phyloP scores from a whole-genome alignment of 1,284 basidiomycete species.

The Heterobasidion occidentale region DNA sequence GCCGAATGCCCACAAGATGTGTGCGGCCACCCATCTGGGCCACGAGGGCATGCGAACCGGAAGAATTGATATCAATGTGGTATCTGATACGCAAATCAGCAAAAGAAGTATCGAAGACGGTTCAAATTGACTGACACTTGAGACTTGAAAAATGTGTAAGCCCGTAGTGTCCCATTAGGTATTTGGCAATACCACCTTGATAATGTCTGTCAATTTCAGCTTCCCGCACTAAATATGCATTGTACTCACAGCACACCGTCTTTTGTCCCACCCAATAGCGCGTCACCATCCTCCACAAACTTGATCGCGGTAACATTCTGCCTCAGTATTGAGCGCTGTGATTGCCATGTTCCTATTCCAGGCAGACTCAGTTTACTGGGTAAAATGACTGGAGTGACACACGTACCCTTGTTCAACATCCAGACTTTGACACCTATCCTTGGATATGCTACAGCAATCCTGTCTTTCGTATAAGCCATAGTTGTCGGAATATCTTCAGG shows the following conservation, averaged over 20 bases:
- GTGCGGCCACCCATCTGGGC: slow-evolving; percentile 40
- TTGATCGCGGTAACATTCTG: slow-evolving; percentile 53
- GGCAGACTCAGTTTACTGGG: neutral
- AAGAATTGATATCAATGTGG: slow-evolving; percentile 41
- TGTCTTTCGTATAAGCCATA: slow-evolving; percentile 46
- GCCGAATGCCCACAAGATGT: slow-evolving; percentile 38
- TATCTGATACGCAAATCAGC: slow-evolving; percentile 23
- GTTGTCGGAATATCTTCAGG: slow-evolving; percentile 34
- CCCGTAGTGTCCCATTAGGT: slow-evolving; percentile 53
- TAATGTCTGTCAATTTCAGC: slow-evolving; percentile 2
- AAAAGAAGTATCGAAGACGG: neutral
- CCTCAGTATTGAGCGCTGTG: slow-evolving; percentile 49
- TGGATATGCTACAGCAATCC: slow-evolving; percentile 55
- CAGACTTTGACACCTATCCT: slow-evolving; percentile 54
- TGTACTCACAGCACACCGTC: slow-evolving; percentile 55
- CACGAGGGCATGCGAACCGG: slow-evolving; percentile 40
- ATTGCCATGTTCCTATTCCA: slow-evolving; percentile 43
- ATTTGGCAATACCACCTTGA: slow-evolving; percentile 55
- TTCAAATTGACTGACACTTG: slow-evolving; percentile 33
- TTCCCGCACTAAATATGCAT: neutral
- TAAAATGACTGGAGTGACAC: neutral
- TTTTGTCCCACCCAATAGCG: slow-evolving; percentile 56
- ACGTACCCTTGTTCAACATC: slow-evolving; percentile 47
- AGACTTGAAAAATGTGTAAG: slow-evolving; percentile 44
- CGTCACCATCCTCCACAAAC: slow-evolving; percentile 53